phyloP scores from a whole-genome alignment of 2,329 filamentous ascomycete species.

The Diaporthe batatas region DNA sequence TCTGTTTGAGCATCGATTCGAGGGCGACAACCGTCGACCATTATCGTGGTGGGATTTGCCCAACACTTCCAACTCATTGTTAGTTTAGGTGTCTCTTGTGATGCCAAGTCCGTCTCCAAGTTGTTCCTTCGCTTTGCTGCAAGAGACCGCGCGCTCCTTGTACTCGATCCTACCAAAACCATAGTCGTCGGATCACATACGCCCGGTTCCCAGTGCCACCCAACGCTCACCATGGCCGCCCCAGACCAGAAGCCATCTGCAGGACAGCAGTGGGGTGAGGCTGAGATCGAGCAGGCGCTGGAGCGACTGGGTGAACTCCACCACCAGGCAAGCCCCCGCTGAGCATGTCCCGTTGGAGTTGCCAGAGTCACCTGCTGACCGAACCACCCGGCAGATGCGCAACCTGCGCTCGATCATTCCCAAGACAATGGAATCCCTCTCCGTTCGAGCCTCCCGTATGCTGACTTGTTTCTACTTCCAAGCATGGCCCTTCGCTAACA shows the following conservation, averaged over 20 bases:
- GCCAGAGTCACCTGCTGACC: constrained; percentile 6
- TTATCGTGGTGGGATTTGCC: too few species aligned
- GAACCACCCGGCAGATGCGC: constrained; percentile 45
- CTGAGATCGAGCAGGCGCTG: constrained; percentile 63
- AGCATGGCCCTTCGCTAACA: constrained; percentile 43
- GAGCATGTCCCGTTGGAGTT: background rate
- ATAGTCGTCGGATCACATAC: background rate
- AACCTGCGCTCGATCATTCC: constrained; percentile 64
- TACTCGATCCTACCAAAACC: background rate
- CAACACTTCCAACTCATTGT: background rate
- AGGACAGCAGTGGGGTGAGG: constrained; percentile 60
- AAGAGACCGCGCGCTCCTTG: background rate
- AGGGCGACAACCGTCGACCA: background rate
- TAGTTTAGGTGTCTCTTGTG: background rate
- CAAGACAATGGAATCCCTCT: constrained; percentile 64
- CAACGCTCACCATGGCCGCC: constrained; percentile 25
- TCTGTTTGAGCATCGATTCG: background rate
- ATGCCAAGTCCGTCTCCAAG: background rate
- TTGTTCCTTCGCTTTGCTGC: background rate
- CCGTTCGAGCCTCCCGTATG: constrained; percentile 65
- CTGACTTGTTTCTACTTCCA: constrained; percentile 20
- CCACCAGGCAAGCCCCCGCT: constrained; percentile 59
- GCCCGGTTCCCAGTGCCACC: too few species aligned
- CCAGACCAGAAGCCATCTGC: constrained; percentile 26
- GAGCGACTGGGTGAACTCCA: constrained; percentile 67